phyloP scores from a whole-genome alignment of 352 stramenopile species.

The Thalassiosira sp. region DNA sequence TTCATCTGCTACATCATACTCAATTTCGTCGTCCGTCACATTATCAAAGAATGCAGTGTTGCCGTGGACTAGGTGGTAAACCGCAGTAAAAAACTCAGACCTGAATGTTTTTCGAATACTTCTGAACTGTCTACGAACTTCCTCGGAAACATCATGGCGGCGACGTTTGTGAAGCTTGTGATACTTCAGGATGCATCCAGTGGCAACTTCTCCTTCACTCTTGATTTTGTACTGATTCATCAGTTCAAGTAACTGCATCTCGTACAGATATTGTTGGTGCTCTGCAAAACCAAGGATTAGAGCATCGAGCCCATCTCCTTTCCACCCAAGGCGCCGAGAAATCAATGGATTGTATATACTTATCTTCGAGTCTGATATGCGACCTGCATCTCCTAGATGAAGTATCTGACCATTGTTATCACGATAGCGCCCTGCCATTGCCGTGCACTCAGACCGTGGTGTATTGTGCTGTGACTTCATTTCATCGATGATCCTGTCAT shows the following conservation, averaged over 20 bases:
- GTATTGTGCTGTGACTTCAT: background rate
- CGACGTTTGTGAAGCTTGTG: constrained; percentile 26
- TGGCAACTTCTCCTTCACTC: constrained; percentile 32
- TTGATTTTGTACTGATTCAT: constrained; percentile 47
- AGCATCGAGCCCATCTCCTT: background rate
- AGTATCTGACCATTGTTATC: constrained; percentile 36
- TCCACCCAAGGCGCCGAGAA: constrained; percentile 1
- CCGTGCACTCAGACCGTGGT: background rate
- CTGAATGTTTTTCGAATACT: constrained; percentile 3
- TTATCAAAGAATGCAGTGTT: constrained; percentile 3
- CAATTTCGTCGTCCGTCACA: background rate
- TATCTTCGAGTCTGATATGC: constrained; percentile 6
- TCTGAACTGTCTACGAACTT: constrained; percentile 17
- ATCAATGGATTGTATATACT: background rate
- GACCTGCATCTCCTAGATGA: background rate
- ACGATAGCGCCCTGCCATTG: constrained; percentile 16
- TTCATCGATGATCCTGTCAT: constrained; percentile 32
- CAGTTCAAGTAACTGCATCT: constrained; percentile 19
- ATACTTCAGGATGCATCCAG: constrained; percentile 38
- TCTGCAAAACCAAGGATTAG: constrained; percentile 21
- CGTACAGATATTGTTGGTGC: constrained; percentile 19
- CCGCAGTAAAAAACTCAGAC: constrained; percentile 8
- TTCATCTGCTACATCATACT: constrained; percentile 17
- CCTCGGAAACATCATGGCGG: constrained; percentile 10
- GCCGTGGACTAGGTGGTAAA: constrained; percentile 8